These are phyloP conservation scores for Saccharomyces paradoxus DNA, from an alignment of 805 yeast species.

Conservation along the genomic window DNA sequence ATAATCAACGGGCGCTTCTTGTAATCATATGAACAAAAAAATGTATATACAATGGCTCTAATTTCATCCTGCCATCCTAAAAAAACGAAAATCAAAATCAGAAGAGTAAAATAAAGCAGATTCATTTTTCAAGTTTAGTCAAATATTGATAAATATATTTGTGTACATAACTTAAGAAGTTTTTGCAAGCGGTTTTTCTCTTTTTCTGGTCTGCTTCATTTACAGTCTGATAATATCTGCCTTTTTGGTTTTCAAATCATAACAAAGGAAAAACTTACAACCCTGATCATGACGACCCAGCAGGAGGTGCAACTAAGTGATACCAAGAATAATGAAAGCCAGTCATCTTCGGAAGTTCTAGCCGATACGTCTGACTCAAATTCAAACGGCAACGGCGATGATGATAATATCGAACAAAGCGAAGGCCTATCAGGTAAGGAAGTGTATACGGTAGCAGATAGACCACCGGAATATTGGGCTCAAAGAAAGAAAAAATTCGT, in stretches of 20 bases:
- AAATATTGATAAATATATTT: neutral
- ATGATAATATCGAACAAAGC: neutral
- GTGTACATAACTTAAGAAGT: neutral
- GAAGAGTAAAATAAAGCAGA: neutral
- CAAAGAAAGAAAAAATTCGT: constrained; percentile 43
- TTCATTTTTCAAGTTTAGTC: neutral
- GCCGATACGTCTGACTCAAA: neutral
- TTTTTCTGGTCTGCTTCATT: neutral
- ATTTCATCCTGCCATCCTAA: neutral
- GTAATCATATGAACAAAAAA: neutral
- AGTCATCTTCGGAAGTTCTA: neutral
- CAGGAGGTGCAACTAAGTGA: neutral
- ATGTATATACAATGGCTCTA: neutral
- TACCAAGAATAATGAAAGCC: neutral
- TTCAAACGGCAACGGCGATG: neutral
- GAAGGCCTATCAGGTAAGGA: neutral
- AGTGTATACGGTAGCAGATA: constrained; percentile 2
- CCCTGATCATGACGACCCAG: neutral
- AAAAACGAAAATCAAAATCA: too few relatives aligned
- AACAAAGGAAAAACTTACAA: neutral
- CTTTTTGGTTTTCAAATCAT: neutral
- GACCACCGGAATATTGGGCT: constrained; percentile 23
- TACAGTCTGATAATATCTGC: neutral
- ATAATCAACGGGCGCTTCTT: neutral
- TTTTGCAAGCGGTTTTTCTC: neutral